These are phyloP conservation scores for Cornus suecica DNA, from an alignment of 148 eudicot species.

Conservation along the genomic window DNA sequence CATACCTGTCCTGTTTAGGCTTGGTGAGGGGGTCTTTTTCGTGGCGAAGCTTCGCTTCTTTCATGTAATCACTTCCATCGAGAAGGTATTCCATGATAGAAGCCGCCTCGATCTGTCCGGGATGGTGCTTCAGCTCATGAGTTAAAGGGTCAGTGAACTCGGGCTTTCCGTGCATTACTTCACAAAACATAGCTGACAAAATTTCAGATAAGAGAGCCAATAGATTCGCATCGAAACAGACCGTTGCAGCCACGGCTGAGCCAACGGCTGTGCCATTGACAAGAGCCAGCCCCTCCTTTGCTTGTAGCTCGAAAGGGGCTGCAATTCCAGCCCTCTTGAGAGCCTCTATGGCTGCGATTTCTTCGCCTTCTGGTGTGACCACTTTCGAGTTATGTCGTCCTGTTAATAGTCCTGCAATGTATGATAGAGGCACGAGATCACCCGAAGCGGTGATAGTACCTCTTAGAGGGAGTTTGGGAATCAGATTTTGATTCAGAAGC, in stretches of 20 bases:
- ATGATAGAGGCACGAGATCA: constrained; percentile 10
- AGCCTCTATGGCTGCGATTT: constrained; percentile 1
- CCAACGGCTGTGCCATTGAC: constrained; percentile 13
- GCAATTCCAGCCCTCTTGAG: constrained; percentile 4
- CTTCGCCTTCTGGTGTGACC: background rate
- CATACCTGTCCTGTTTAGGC: constrained; percentile 11
- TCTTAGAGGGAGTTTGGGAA: constrained; percentile 9
- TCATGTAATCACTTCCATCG: constrained; percentile 5
- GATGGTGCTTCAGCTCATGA: constrained; percentile 8
- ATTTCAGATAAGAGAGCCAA: background rate
- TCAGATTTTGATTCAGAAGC: constrained; percentile 6
- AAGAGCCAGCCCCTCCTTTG: constrained; percentile 10
- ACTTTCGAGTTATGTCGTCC: constrained; percentile 12
- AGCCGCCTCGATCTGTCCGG: constrained; percentile 8
- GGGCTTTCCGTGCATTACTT: constrained; percentile 7
- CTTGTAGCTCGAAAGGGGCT: constrained; percentile 11
- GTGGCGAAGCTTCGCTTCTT: constrained; percentile 2
- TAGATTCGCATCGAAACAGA: constrained; percentile 10
- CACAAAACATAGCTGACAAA: constrained; percentile 11
- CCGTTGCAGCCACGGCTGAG: constrained; percentile 10
- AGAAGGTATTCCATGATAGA: constrained; percentile 4
- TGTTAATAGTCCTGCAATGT: constrained; percentile 14
- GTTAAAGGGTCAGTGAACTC: constrained; percentile 11
- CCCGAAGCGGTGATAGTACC: constrained; percentile 14
- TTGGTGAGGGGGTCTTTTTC: constrained; percentile 4